Evolutionary conservation across 2,329 filamentous ascomycete species (phyloP), one percentile per base, ranked within the genome.

Genomic region (Aspergillus floridensis): DNA sequence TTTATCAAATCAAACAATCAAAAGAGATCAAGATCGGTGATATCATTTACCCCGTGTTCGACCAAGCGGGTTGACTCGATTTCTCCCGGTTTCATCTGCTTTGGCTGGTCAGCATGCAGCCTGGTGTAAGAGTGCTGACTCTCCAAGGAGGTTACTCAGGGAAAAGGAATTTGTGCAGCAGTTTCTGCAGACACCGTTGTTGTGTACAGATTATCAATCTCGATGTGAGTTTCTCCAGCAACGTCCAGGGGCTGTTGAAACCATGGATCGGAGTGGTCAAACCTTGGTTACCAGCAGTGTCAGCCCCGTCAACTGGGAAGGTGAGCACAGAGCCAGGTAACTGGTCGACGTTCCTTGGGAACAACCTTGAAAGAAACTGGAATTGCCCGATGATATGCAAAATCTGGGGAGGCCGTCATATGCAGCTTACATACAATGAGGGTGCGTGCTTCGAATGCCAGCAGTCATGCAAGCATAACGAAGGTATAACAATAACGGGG

Each of bases 211-310:
- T 49, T 61, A 48, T 55, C 49, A 56, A 56, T 41, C 55, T 50
- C 24, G 41, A 50, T 46, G 11, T 29, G 38, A 56, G 56, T 59
- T 61, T 57, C 59, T 61, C 24, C 29, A 59, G 53, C 53, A 59
- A 56, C 53, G 53, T 47, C 22, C 35, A 54, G 21, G 31, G 26
- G 47, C 51, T 38, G 22, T 14, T 10, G 19, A 50, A 59, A 59
- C 59, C 59, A 46, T 56, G 59, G 59, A 11, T 53, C 51, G 10
- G 19, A 22, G 22, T 14, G 3, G 10, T 8, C 4, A 31, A 49
- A 51, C 53, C 44, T 46, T 51, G 44, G 50, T 19, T 48, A 32
- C 14, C 22, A 29, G 24, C 53, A 26, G 26, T 24, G 48, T 49
- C 48, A 49, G 16, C 48, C 48, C 21, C 48, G 14, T 35, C 32